Conservation (phyloP, 1,284 basidiomycete species). For the Pseudozyma pruni region DNA sequence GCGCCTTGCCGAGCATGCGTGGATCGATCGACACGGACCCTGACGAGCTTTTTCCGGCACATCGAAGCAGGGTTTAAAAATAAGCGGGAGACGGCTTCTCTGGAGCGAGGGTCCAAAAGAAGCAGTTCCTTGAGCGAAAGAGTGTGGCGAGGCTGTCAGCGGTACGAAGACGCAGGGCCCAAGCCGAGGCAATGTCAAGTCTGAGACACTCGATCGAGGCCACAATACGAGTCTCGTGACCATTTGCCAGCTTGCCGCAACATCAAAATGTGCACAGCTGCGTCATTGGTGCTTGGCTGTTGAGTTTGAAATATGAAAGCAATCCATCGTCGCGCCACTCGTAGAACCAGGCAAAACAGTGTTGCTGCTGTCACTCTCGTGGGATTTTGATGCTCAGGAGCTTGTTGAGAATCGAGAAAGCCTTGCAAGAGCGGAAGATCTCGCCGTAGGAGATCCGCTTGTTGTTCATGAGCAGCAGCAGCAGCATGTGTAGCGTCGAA, state of each 20-base stretch:
- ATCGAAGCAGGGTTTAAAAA: constrained; percentile 4
- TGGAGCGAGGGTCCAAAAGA: neutral
- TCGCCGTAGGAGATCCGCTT: too few relatives aligned
- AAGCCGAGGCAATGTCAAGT: neutral
- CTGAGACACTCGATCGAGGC: neutral
- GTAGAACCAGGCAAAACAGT: neutral
- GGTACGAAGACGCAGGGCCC: too few relatives aligned
- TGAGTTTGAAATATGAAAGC: too few relatives aligned
- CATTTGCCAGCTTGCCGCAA: neutral
- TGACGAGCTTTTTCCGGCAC: neutral
- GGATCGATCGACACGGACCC: constrained; percentile 35
- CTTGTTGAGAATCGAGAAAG: too few relatives aligned
- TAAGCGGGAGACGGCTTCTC: neutral
- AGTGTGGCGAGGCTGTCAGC: neutral
- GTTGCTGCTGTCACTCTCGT: too few relatives aligned
- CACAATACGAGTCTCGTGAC: neutral
- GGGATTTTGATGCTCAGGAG: too few relatives aligned
- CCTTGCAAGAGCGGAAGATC: constrained; percentile 5
- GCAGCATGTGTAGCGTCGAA: too few relatives aligned
- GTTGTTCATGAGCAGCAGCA: too few relatives aligned
- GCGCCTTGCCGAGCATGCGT: constrained; percentile 19
- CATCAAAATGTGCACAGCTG: too few relatives aligned
- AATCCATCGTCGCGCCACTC: too few relatives aligned
- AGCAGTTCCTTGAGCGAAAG: too few relatives aligned
- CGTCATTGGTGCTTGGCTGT: too few relatives aligned